Evolutionary conservation across 257 asterid genomes (phyloP), one percentile per base, ranked within the genome.

Genomic region (Solanum raphanifolium): DNA sequence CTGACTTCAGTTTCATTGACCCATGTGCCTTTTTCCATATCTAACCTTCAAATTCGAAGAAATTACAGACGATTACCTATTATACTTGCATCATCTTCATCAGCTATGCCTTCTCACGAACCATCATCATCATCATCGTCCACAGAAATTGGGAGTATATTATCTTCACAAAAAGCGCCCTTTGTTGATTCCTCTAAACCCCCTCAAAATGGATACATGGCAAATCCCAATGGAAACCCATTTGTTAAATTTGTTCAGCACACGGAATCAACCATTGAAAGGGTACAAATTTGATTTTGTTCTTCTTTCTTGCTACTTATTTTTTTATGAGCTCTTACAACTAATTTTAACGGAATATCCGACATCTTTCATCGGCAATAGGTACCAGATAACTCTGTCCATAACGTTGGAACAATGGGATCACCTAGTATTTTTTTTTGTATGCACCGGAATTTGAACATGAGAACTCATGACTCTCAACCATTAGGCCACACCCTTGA

Each of bases 251-350:
- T 96, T 83, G 71, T 95, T 23, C 93, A 93, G 90, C 90, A 92
- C 36, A 91, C 97, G 6, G 99, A 96, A 89, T 93, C 97, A 21
- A 78, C 92, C 76, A 95, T 95, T 46, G 99, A 96, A 87, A 96
- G 91, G 94, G 98, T 92, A 88, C 75, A 35, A 94, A 83, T 38
- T 91, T 36, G 82, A 87, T 18, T 62, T 62, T 62, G 16, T 62
- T 62, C 71, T 62, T 62, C 71, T 62, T 78, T 78, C 84, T 78
- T 78, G 35, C 7, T 76, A 25, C n/a, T 78, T 25, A 3, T 39
- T 13, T 13, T 43, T 79, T 18, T 48, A 48, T 48, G 60, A 48
- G 3, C 20, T 52, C 13, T 52, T 16, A 16, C 23, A 52, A 6
- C 62, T 55, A 55, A 55, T 55, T 55, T 18, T 18, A 55, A 55